Conservation (phyloP, 371 early-diverging fungal species). For the Apophysomyces trapeziformis region DNA sequence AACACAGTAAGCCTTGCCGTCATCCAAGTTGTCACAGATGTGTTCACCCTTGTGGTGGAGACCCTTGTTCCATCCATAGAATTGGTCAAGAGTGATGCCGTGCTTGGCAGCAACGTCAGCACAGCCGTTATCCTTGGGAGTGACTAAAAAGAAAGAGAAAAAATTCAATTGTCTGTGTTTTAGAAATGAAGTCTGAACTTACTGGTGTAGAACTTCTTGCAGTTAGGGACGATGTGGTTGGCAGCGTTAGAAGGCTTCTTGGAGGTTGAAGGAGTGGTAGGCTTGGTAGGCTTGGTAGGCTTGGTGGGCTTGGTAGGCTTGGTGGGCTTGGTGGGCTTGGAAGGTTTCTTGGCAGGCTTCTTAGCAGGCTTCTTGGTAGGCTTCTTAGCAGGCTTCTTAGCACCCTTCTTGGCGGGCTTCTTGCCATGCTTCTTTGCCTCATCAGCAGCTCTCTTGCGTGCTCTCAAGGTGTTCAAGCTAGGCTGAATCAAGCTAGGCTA, state of each 20-base stretch:
- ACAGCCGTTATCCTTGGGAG: constrained; percentile 25
- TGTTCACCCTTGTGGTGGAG: constrained; percentile 36
- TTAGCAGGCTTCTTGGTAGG: constrained; percentile 28
- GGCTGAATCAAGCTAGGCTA: not conserved
- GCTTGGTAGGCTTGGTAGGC: constrained; percentile 21
- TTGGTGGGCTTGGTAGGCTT: constrained; percentile 22
- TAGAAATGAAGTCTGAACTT: not conserved
- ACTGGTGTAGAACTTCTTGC: constrained; percentile 34
- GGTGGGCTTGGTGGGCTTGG: constrained; percentile 20
- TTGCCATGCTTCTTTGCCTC: constrained; percentile 19
- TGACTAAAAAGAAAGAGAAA: constrained; percentile 13
- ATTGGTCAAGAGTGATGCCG: constrained; percentile 23
- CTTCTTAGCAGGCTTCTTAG: constrained; percentile 36
- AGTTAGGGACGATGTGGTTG: constrained; percentile 24
- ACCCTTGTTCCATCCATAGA: constrained; percentile 38
- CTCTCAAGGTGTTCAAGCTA: not conserved
- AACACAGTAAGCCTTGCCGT: constrained; percentile 43
- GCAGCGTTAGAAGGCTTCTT: constrained; percentile 22
- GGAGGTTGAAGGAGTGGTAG: constrained; percentile 18
- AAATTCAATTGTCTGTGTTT: not conserved
- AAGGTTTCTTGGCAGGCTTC: constrained; percentile 27
- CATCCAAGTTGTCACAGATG: constrained; percentile 42
- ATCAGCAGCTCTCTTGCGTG: constrained; percentile 21
- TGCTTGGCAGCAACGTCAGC: constrained; percentile 29
- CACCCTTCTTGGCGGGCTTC: constrained; percentile 17